These are phyloP conservation scores for Tagetes erecta DNA, from an alignment of 129 eudicot genomes.

Conservation along the genomic window DNA sequence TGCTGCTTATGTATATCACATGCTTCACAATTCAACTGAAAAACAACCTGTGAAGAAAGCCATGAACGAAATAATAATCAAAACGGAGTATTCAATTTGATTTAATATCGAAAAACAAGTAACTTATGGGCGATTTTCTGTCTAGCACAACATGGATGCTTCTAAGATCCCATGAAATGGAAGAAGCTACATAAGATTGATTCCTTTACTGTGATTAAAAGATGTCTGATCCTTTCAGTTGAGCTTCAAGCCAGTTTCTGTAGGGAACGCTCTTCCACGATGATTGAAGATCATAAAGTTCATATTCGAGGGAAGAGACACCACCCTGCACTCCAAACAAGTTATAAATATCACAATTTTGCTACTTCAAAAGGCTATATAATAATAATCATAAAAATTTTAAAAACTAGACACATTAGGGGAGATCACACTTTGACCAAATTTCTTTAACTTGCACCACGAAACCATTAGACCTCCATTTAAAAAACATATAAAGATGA, in stretches of 20 bases:
- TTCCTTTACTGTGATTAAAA: background rate
- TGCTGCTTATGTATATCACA: too few relatives aligned
- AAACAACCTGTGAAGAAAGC: conserved; percentile 13
- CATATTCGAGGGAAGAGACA: conserved; percentile 67
- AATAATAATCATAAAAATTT: background rate
- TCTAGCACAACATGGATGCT: conserved; percentile 11
- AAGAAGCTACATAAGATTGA: conserved; percentile 22
- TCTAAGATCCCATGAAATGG: conserved; percentile 23
- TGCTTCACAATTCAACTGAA: background rate
- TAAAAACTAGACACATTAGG: background rate
- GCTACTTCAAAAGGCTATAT: background rate
- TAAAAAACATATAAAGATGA: background rate
- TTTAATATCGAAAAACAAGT: background rate
- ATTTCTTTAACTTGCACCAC: background rate
- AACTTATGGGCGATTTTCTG: background rate
- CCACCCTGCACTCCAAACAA: conserved; percentile 60
- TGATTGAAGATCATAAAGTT: conserved; percentile 95
- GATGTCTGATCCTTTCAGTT: conserved; percentile 37
- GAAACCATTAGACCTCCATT: background rate
- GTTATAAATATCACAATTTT: background rate
- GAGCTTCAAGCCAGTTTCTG: conserved; percentile 59
- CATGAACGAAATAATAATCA: background rate
- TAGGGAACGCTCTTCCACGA: conserved; percentile 80
- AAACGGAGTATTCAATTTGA: background rate
- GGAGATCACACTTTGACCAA: background rate